Percentiles rank a stretch among this genome's conserved stretches.
Evolutionary conservation across 768 basidiomycete genomes (phyloP).

Genomic region (Tricholoma terreum): DNA sequence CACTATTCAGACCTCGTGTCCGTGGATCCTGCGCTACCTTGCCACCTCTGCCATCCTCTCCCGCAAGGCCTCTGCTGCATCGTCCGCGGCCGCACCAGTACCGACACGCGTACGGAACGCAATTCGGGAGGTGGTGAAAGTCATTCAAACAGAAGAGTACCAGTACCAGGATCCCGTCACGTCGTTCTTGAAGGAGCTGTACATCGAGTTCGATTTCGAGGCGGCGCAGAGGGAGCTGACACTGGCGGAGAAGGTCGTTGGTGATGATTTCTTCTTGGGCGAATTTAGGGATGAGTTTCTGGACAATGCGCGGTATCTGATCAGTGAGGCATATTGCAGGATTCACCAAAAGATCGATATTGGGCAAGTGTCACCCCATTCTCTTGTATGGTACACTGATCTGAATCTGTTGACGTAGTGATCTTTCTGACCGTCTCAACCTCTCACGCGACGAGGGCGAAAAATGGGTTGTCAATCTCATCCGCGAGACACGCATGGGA

Average conservation of each 20-base stretch:
- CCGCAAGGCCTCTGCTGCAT: constrained; percentile 64
- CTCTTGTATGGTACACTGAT: neutral
- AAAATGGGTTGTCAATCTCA: constrained; percentile 99
- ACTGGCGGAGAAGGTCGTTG: constrained; percentile 77
- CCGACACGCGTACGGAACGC: constrained; percentile 82
- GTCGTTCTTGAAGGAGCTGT: constrained; percentile 88
- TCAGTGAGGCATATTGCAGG: constrained; percentile 96
- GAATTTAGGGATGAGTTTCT: constrained; percentile 92
- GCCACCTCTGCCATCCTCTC: constrained; percentile 91
- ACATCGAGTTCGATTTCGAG: constrained; percentile 95
- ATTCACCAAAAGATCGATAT: constrained; percentile 95
- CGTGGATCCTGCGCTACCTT: constrained; percentile 94
- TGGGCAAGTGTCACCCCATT: constrained; percentile 43
- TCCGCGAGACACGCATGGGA: constrained; percentile 95
- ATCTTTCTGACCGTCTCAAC: constrained; percentile 91
- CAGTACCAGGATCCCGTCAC: constrained; percentile 87
- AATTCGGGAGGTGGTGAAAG: constrained; percentile 47
- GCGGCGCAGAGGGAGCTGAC: constrained; percentile 83
- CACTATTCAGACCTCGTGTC: constrained; percentile 94
- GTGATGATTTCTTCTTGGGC: constrained; percentile 91
- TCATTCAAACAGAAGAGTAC: constrained; percentile 70
- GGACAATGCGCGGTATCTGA: constrained; percentile 93
- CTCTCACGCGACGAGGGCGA: constrained; percentile 94
- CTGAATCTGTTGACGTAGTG: constrained; percentile 41
- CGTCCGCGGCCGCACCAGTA: constrained; percentile 38